Conservation (phyloP, 371 early-diverging fungal genomes). For the Blastocladiella emersonii region DNA sequence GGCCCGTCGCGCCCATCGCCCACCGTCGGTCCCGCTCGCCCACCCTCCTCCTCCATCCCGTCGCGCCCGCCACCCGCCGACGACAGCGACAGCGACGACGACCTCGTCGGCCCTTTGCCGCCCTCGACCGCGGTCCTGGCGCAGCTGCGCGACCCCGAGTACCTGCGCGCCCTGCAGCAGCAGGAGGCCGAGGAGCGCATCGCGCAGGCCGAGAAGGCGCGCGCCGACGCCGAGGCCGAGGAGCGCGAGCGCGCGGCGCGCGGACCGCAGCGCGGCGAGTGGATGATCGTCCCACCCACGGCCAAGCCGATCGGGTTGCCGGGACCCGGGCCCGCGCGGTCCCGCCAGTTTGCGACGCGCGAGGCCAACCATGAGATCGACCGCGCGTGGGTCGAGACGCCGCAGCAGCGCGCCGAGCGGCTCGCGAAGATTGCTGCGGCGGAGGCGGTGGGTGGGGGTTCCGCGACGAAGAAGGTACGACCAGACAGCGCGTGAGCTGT, state of each 20-base stretch:
- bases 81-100: not conserved
- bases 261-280: constrained; percentile 1
- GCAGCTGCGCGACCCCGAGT: not conserved
- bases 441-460: too few relatives aligned
- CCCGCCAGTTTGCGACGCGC: not conserved
- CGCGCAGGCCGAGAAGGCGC: not conserved
- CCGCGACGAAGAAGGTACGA: not conserved
- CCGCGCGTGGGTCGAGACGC: not conserved
- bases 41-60: too few relatives aligned
- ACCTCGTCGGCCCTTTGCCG: not conserved
- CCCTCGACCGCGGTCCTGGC: not conserved
- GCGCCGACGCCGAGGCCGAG: not conserved
- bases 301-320: not conserved
- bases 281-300: not conserved
- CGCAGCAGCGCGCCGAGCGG: not conserved
- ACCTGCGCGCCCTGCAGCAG: not conserved
- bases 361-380: not conserved
- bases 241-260: not conserved
- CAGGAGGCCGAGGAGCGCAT: not conserved
- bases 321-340: not conserved
- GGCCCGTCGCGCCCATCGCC: not conserved
- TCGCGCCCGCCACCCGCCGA: not conserved
- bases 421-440: too few relatives aligned
- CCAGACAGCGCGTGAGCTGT: not conserved
- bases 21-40: not conserved